Base-by-base conservation (phyloP, 257 asterid species). In the Rhazya stricta region DNA sequence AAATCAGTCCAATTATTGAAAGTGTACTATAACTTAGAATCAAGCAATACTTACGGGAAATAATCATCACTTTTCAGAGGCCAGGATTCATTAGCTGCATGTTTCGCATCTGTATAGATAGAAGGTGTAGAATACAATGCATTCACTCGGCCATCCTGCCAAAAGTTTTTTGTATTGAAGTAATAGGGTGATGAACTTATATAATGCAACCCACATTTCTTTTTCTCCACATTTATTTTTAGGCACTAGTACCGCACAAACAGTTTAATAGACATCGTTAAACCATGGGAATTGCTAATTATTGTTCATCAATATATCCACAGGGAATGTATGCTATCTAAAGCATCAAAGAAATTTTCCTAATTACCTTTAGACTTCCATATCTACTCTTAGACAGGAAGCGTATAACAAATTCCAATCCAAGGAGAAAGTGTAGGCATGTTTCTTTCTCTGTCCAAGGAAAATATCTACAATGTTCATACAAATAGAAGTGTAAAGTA, bases 51-150 rank as follows among this genome's bases (percentile, higher is more conserved):
- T 85, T 83, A 93, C 98, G 98, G 98, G 80, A 91, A 93, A 85
- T 88, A 93, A 78, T 93, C 98, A 79, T 88, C 96, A 9, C 78
- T 78, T 82, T 91, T 91, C 76, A 93, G 86, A 69, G 97, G 96
- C 97, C 96, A 93, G 6, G 91, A 48, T 67, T 81, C 84, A 42
- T 81, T 79, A 43, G 89, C 81, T 23, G 89, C 91, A 74, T 84
- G 81, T 80, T 93, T 91, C 45, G 96, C 93, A 82, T 93, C 97
- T 9, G 89, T 86, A 78, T 93, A 93, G 75, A 89, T 66, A 43
- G 97, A 91, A 66, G 97, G 98, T 7, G 98, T 91, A 71, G 98
- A 93, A 83, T 93, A 93, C 75, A 93, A 82, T 42, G 91, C 97
- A 86, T 93, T 91, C 69, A 91, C 85, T 76, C 89, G 87, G 37